Conservation (phyloP, 805 yeast genomes). For the Myxozyma neotropica region DNA sequence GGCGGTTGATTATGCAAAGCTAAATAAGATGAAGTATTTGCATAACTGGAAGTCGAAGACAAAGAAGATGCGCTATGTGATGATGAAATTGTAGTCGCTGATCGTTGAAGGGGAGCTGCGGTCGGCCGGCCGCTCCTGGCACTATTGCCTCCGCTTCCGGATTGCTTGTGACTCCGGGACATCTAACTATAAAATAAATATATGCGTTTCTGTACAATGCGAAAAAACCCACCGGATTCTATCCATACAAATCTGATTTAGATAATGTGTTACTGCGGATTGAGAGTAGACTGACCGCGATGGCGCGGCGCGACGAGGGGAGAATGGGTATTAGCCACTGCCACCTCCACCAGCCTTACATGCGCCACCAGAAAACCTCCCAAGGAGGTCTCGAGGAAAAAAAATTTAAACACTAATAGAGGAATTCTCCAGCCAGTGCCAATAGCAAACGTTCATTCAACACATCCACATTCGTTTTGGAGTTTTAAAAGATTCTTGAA, state of each 20-base stretch:
- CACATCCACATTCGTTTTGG: too few species aligned
- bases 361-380: not conserved
- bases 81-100: constrained; percentile 3
- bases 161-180: not conserved
- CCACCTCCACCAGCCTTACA: not conserved
- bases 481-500: too few species aligned
- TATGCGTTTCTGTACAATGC: too few species aligned
- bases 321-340: not conserved
- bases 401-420: not conserved
- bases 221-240: too few species aligned
- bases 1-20: constrained; percentile 1
- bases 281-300: too few species aligned
- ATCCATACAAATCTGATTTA: too few species aligned
- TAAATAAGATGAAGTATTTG: not conserved
- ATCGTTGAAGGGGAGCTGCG: constrained; percentile 12
- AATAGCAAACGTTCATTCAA: too few species aligned
- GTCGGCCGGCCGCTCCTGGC: constrained; percentile 1
- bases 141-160: constrained; percentile 2
- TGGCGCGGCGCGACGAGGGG: constrained; percentile 1
- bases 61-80: not conserved
- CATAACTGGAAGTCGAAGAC: not conserved
- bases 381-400: not conserved
- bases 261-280: too few species aligned
- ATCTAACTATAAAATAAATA: not conserved
- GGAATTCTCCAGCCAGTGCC: not conserved